Percentiles rank a stretch among this genome's conserved stretches.
Conservation (phyloP, 805 yeast genomes). For the Monosporozyma aquatica region DNA sequence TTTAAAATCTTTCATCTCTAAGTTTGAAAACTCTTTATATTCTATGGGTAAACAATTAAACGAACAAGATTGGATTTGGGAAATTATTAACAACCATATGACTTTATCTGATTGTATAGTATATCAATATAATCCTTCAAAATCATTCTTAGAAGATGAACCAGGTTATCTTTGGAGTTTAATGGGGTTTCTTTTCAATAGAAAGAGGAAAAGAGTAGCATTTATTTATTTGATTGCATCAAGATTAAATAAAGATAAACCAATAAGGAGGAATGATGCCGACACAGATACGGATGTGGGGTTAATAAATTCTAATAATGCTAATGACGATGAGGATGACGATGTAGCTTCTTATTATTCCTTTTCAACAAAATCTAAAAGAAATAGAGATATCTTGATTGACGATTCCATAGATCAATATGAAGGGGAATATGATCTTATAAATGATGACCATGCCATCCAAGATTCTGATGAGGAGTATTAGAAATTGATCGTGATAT, state of each 20-base stretch:
- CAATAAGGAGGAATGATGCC: not conserved
- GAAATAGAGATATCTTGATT: slow-evolving; percentile 28
- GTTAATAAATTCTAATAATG: slow-evolving; percentile 29
- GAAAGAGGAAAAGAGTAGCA: slow-evolving; percentile 84
- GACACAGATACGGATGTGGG: not conserved
- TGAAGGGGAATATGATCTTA: slow-evolving; percentile 41
- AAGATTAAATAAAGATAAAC: slow-evolving; percentile 29
- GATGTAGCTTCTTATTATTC: slow-evolving; percentile 1
- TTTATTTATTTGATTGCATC: slow-evolving; percentile 64
- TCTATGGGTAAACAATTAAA: slow-evolving; percentile 49
- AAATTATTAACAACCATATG: slow-evolving; percentile 73
- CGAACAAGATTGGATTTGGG: slow-evolving; percentile 68
- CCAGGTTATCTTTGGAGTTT: slow-evolving; percentile 38
- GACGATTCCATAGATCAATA: slow-evolving; percentile 33
- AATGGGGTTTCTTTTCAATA: slow-evolving; percentile 89
- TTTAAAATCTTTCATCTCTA: slow-evolving; percentile 43
- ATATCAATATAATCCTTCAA: slow-evolving; percentile 46
- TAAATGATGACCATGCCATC: slow-evolving; percentile 33
- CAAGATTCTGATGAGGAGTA: slow-evolving; percentile 30
- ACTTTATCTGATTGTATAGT: slow-evolving; percentile 48
- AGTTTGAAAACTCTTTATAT: slow-evolving; percentile 69
- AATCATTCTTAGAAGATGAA: slow-evolving; percentile 32
- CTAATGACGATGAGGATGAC: slow-evolving; percentile 1
- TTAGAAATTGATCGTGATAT: not conserved
- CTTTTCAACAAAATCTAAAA: slow-evolving; percentile 14